Conservation (phyloP, 495 filamentous ascomycete genomes). For the Clohesyomyces aquaticus region DNA sequence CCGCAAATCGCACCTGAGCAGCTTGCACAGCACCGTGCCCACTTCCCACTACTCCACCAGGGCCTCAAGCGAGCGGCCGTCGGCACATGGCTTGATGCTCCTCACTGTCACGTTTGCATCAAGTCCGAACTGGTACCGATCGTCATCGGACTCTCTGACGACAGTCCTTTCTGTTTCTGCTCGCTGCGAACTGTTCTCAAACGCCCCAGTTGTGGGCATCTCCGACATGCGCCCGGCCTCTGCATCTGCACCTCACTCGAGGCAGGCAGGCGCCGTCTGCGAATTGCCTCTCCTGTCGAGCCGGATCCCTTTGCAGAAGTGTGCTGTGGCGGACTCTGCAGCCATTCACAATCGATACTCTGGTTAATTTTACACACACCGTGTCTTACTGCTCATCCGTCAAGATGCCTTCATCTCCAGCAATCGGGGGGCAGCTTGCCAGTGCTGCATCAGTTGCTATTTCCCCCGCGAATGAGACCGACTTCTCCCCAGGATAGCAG, state of each 20-base stretch:
- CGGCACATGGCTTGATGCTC: conserved; percentile 7
- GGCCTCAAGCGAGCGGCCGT: conserved; percentile 13
- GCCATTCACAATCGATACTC: conserved; percentile 2
- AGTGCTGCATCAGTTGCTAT: neutral
- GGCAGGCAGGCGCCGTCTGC: neutral
- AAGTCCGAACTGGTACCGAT: too few relatives aligned
- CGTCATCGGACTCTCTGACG: too few relatives aligned
- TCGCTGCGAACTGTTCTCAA: too few relatives aligned
- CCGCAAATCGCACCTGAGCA: neutral
- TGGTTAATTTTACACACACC: too few relatives aligned
- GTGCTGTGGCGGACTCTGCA: conserved; percentile 8
- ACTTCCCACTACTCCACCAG: neutral
- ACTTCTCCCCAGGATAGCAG: neutral
- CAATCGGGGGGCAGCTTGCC: neutral
- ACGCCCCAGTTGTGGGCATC: too few relatives aligned
- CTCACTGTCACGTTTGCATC: too few relatives aligned
- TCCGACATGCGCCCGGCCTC: too few relatives aligned
- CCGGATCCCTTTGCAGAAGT: neutral
- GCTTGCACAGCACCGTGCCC: neutral
- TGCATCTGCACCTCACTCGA: too few relatives aligned
- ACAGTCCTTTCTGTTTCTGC: neutral
- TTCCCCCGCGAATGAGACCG: neutral
- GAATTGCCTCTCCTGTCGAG: neutral
- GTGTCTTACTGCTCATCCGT: neutral
- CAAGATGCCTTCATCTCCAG: neutral